Evolutionary conservation across 1,284 basidiomycete genomes (phyloP).

Genomic region (Leccinum proximum): DNA sequence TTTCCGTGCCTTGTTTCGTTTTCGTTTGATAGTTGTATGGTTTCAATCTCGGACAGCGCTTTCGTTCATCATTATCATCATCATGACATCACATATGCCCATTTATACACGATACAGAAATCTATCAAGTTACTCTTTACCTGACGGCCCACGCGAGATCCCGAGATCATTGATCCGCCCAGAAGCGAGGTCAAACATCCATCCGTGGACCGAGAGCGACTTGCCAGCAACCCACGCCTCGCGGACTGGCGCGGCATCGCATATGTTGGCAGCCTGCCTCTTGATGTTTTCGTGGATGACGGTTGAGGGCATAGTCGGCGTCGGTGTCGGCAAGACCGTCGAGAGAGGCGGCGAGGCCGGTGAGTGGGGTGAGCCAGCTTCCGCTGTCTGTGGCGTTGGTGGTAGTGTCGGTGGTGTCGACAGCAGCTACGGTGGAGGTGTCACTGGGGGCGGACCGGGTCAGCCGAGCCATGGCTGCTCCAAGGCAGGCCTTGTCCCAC

Average conservation of each 20-base stretch:
- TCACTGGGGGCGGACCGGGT: slow-evolving; percentile 8
- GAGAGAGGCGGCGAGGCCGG: slow-evolving; percentile 51
- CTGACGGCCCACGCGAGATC: slow-evolving; percentile 35
- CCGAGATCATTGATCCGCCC: slow-evolving; percentile 73
- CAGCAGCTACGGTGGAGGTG: background rate
- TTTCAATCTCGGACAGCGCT: slow-evolving; percentile 2
- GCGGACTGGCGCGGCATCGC: slow-evolving; percentile 56
- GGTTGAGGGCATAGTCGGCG: slow-evolving; percentile 41
- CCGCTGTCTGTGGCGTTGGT: background rate
- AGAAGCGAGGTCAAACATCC: slow-evolving; percentile 76
- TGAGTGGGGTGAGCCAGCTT: slow-evolving; percentile 74
- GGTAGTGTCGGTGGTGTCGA: background rate
- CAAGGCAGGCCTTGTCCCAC: slow-evolving; percentile 71
- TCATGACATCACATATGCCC: background rate
- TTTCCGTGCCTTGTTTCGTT: slow-evolving; percentile 3
- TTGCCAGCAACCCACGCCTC: slow-evolving; percentile 71
- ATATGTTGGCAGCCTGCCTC: slow-evolving; percentile 72
- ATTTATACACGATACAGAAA: background rate
- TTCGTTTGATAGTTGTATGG: background rate
- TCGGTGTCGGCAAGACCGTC: slow-evolving; percentile 31
- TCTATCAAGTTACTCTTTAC: background rate
- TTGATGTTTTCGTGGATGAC: slow-evolving; percentile 81
- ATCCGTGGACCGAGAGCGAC: slow-evolving; percentile 41
- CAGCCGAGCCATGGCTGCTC: slow-evolving; percentile 29
- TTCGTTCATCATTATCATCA: background rate